Base-by-base conservation (phyloP, 164 flowering plant genomes). In the Stephania japonica region DNA sequence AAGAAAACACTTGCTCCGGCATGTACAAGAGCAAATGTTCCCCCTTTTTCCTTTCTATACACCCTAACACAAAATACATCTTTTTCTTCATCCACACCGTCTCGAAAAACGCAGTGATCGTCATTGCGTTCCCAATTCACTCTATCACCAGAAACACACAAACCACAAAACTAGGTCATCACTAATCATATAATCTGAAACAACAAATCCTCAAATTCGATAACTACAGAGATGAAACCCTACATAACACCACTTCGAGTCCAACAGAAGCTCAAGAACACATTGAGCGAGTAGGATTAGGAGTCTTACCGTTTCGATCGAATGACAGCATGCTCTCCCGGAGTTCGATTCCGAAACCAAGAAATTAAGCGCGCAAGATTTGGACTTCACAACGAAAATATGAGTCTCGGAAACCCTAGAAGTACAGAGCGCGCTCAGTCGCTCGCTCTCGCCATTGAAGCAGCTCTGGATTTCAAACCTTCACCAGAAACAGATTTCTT, bases 371-470 rank as follows among this genome's bases (percentile, higher is more conserved):
- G 3, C 19, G 5, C 3, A 5, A 4, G 5, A 9, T 4, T 7
- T 13, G 11, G 38, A 38, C 0, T 65, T 1, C 2, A 3, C 13
- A 11, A 26, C 24, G 50, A 61, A 71, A 65, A 26, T 7, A 12
- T 19, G 62, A 42, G 26, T 7, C 66, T 26, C 6, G 19, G 18
- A 16, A 53, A n/a, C 61, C 6, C 61, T 32, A 53, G 18, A 53
- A 53, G 19, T 53, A 53, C 0, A 53, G 61, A 53, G 61, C 14
- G 18, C 19, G 2, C 61, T 53, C 61, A 68, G 21, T 27, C 61
- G 68, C 27, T 27, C 61, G 68, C 78, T 72, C 27, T 24, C 61
- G 68, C 78, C 75, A 61, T 61, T 68, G 56, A 19, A 72, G 44
- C 38, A 2, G n/a, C 75, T 59, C 75, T 59, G 75, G 70, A 27